Evolutionary conservation across 441 rosid genomes (phyloP).

Genomic region (Erysimum cheiri): DNA sequence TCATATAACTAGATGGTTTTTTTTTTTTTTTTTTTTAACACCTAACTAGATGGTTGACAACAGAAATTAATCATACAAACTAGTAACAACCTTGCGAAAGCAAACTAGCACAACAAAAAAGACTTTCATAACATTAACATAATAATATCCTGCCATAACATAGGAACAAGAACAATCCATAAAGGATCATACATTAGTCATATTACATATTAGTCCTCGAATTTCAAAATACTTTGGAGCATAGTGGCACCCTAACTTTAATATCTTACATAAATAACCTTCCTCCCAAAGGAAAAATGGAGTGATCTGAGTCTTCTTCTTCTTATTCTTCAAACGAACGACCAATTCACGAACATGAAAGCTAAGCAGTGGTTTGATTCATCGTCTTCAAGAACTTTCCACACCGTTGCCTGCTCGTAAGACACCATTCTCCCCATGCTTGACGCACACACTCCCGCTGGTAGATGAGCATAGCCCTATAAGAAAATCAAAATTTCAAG

Average conservation of each 20-base stretch:
- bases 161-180: constrained; percentile 28
- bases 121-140: constrained; percentile 20
- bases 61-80: background rate
- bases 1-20: background rate
- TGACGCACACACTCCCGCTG: constrained; percentile 76
- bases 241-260: constrained; percentile 30
- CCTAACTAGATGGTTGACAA: background rate
- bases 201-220: constrained; percentile 37
- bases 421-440: constrained; percentile 88
- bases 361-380: constrained; percentile 81
- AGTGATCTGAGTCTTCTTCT: background rate
- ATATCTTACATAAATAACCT: constrained; percentile 42
- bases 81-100: background rate
- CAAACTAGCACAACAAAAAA: constrained; percentile 18
- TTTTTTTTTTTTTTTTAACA: too few relatives aligned
- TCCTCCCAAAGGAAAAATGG: background rate
- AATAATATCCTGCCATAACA: constrained; percentile 28
- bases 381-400: constrained; percentile 85
- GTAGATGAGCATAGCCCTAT: constrained; percentile 79
- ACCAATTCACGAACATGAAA: constrained; percentile 88
- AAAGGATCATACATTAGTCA: constrained; percentile 37
- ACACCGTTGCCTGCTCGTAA: constrained; percentile 78
- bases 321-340: constrained; percentile 63
- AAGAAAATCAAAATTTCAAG: constrained; percentile 4
- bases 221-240: constrained; percentile 23